Evolutionary conservation across 345 rosid species (phyloP), one percentile per base, ranked within the genome.

Genomic region (Bruguiera gymnorhiza): DNA sequence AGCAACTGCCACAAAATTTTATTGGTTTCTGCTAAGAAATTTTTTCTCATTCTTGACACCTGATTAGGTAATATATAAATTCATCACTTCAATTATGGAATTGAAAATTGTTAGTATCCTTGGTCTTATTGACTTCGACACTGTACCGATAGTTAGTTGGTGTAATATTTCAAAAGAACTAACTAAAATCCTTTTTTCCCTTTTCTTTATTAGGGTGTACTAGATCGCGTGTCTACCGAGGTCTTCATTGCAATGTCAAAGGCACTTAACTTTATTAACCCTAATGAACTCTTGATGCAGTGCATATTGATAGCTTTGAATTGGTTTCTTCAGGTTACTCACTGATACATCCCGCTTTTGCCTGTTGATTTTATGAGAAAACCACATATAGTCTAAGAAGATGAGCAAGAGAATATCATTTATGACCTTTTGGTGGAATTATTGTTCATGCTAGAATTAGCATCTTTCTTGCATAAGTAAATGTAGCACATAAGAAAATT

Each of bases 241-340:
- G 98, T 94, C 84, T 91, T 94, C 63, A 88, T 94, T 81, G 96
- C 98, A 94, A 94, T 82, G 23, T 23, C 23, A 23, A 23, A 23
- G 23, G 23, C 23, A 23, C 23, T 23, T 0, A 23, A 23, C 23
- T 94, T 94, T 76, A 87, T 94, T 72, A 94, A 94, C 72, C 97
- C 96, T 1, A 92, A 94, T 71, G 98, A 89, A 75, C 90, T 91
- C 48, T 94, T 97, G 34, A 94, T 94, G 98, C 98, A 91, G 65
- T 86, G 93, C 60, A 88, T 94, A 66, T 78, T 94, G 80, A 91
- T 94, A 78, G 97, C 97, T 63, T 85, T 94, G 76, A 94, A 91
- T 72, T 81, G 96, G 50, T 94, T 94, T 84, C 98, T 94, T 81
- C 97, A 94, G 96, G 97, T 91, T 30, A 60, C 53, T 31, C 34